Percentiles rank a stretch among this genome's conserved stretches.
phyloP scores from a whole-genome alignment of 257 asterid species.

The Fraxinus excelsior region DNA sequence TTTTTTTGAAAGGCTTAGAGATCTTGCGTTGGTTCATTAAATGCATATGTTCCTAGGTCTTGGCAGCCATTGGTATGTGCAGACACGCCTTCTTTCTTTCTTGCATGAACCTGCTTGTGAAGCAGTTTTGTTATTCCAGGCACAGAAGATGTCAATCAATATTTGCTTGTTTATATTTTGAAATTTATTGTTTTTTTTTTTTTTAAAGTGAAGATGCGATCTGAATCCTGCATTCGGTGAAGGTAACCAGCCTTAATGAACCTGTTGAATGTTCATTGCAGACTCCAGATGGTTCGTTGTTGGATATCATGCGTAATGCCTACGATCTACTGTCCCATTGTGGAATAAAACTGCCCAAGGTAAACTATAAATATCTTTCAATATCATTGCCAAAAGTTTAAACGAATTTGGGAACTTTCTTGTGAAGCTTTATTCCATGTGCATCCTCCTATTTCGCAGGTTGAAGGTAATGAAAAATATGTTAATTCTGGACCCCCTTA shows the following conservation, averaged over 20 bases:
- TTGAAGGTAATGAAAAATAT: slow-evolving; percentile 58
- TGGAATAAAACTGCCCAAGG: slow-evolving; percentile 79
- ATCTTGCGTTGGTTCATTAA: not conserved
- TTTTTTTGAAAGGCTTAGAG: not conserved
- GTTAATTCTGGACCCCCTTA: slow-evolving; percentile 87
- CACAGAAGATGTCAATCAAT: not conserved
- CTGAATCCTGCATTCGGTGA: not conserved
- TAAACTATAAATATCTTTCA: slow-evolving; percentile 33
- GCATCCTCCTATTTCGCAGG: slow-evolving; percentile 41
- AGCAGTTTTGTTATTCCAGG: not conserved
- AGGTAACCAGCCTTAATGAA: slow-evolving; percentile 5
- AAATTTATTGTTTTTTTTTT: not conserved
- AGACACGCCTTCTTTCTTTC: not conserved
- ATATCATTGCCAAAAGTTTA: slow-evolving; percentile 8
- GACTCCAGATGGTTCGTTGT: slow-evolving; percentile 97
- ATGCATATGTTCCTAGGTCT: not conserved
- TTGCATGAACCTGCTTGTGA: not conserved
- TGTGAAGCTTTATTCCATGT: slow-evolving; percentile 16
- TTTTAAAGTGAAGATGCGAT: not conserved
- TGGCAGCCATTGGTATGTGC: not conserved
- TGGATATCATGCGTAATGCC: slow-evolving; percentile 98
- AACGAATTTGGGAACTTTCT: not conserved
- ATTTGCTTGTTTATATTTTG: too few relatives aligned
- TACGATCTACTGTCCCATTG: slow-evolving; percentile 86
- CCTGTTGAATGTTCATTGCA: slow-evolving; percentile 47